A percentile compares a stretch with the other conserved stretches of the same genome.
Conservation (phyloP, 2,329 filamentous ascomycete species). For the Alternaria postmessia region DNA sequence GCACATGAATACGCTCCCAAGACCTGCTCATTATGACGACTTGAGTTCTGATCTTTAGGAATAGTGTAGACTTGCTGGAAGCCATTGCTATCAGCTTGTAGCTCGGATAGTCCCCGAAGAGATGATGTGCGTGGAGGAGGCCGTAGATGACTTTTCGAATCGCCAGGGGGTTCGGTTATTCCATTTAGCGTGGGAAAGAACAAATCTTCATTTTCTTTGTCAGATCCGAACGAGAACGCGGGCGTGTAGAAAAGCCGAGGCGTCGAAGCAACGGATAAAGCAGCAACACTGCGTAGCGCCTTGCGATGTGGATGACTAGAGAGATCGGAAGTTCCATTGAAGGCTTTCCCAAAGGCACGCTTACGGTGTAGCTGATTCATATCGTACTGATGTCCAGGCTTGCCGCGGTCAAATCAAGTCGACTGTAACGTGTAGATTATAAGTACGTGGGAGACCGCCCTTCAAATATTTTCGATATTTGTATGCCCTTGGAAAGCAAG, state of each 20-base stretch:
- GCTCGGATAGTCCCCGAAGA: not conserved
- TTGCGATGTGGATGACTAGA: slow-evolving; percentile 6
- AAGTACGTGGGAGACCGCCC: not conserved
- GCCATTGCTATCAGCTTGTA: not conserved
- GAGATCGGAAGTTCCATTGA: slow-evolving; percentile 3
- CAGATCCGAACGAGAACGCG: not conserved
- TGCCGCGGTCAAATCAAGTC: not conserved
- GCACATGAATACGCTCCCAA: not conserved
- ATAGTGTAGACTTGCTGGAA: not conserved
- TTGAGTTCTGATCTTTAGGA: not conserved
- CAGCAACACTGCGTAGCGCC: not conserved
- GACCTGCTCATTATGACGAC: not conserved
- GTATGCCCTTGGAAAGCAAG: not conserved
- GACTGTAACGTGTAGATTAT: not conserved
- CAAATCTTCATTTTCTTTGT: slow-evolving; percentile 13
- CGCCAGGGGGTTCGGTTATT: not conserved
- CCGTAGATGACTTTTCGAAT: not conserved
- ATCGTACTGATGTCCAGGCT: not conserved
- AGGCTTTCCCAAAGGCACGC: slow-evolving; percentile 29
- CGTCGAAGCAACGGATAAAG: slow-evolving; percentile 1
- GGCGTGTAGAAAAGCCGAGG: not conserved
- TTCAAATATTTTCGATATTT: not conserved
- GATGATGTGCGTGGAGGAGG: not conserved
- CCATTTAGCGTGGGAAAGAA: not conserved
- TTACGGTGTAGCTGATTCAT: slow-evolving; percentile 22